Conservation (phyloP, 352 stramenopile species). For the Stephanocyclus meneghinianus region DNA sequence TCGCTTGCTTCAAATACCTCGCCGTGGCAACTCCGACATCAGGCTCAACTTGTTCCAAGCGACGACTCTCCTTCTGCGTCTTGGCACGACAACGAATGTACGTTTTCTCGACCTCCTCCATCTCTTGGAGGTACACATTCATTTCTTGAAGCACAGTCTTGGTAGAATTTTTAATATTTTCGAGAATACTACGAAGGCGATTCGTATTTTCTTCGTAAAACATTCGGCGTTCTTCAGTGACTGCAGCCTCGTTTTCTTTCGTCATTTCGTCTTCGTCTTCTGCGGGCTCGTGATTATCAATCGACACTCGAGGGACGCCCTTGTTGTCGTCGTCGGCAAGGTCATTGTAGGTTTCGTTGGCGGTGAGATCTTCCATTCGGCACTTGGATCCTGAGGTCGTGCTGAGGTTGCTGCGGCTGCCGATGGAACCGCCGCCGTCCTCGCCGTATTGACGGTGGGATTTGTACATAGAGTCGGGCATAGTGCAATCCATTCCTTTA, state of each 20-base stretch:
- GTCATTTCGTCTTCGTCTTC: conserved; percentile 14
- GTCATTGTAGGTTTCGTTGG: not conserved
- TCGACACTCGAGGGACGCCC: not conserved
- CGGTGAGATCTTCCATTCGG: not conserved
- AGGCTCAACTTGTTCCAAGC: conserved; percentile 53
- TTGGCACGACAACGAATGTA: conserved; percentile 41
- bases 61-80: conserved; percentile 45
- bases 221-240: conserved; percentile 15
- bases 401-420: conserved; percentile 16
- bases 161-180: conserved; percentile 43
- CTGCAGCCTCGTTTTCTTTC: not conserved
- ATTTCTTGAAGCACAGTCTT: conserved; percentile 48
- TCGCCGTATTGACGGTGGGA: conserved; percentile 5
- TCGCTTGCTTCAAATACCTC: conserved; percentile 21
- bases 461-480: conserved; percentile 11
- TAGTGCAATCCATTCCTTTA: not conserved
- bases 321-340: not conserved
- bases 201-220: conserved; percentile 34
- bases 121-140: conserved; percentile 35
- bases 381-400: not conserved
- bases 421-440: conserved; percentile 5
- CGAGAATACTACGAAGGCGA: conserved; percentile 40
- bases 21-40: conserved; percentile 48
- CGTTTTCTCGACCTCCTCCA: conserved; percentile 36
- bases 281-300: conserved; percentile 2